Percentiles rank a stretch among this genome's conserved stretches.
Conservation (phyloP, 2,329 filamentous ascomycete species). For the Calonectria crousiana region DNA sequence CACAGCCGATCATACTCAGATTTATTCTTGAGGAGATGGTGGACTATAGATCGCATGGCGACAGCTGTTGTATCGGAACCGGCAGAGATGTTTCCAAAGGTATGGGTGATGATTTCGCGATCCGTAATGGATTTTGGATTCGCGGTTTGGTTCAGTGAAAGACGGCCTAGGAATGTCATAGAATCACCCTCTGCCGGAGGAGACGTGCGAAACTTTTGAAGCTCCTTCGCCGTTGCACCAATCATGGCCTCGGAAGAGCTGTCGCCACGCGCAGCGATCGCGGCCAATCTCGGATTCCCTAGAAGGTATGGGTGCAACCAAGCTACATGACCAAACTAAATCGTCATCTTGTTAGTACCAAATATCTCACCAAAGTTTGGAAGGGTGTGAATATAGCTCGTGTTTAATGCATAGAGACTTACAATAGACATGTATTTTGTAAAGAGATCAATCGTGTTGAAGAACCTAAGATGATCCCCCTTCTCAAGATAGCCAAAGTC, state of each 20-base stretch:
- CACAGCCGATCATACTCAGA: background rate
- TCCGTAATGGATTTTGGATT: conserved; percentile 10
- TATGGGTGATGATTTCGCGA: conserved; percentile 17
- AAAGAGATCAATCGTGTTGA: conserved; percentile 1
- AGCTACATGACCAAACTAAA: conserved; percentile 10
- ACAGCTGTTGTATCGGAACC: conserved; percentile 16
- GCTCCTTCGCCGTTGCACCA: background rate
- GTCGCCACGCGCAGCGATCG: background rate
- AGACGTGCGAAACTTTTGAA: conserved; percentile 1
- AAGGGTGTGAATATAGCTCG: too few species aligned
- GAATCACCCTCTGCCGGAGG: conserved; percentile 5
- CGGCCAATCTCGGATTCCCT: conserved; percentile 5
- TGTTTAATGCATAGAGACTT: background rate
- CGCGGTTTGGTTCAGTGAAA: conserved; percentile 3
- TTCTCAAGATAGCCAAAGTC: conserved; percentile 16
- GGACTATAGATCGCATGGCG: conserved; percentile 2
- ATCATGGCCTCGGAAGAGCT: conserved; percentile 8
- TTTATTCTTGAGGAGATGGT: background rate
- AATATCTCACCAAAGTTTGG: background rate
- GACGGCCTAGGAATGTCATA: conserved; percentile 14
- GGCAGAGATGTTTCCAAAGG: conserved; percentile 14
- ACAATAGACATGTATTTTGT: conserved; percentile 22
- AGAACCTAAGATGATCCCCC: conserved; percentile 8
- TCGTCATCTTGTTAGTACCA: background rate
- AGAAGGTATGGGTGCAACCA: conserved; percentile 20